These are phyloP conservation scores for Wallacemonas collosoma DNA, from an alignment of 208 protist species.

Conservation along the genomic window DNA sequence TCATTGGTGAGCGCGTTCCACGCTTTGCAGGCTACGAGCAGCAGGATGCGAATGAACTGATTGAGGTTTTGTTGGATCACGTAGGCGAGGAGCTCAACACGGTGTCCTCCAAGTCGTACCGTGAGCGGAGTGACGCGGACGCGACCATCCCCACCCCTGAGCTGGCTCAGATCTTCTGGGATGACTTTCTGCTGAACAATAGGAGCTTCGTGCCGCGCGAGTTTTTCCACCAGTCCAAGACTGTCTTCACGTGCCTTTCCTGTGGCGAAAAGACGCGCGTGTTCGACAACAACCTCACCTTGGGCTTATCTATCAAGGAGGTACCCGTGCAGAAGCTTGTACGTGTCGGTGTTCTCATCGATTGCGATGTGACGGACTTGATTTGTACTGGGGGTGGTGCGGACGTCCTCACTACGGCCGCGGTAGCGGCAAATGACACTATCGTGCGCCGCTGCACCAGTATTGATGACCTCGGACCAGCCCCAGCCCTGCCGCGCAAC, in stretches of 20 bases:
- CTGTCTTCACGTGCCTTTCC: conserved; percentile 60
- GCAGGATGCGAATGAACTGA: conserved; percentile 88
- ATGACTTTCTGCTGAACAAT: conserved; percentile 86
- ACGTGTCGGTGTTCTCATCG: conserved; percentile 38
- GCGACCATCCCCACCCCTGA: conserved; percentile 55
- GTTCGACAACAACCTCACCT: conserved; percentile 80
- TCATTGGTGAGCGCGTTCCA: conserved; percentile 44
- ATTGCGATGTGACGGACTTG: conserved; percentile 16
- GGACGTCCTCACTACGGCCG: background rate
- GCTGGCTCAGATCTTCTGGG: conserved; percentile 87
- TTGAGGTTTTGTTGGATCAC: conserved; percentile 89
- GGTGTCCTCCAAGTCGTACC: conserved; percentile 73
- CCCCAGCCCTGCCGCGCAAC: background rate
- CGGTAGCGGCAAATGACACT: background rate
- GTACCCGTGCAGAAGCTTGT: conserved; percentile 31
- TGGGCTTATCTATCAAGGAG: conserved; percentile 63
- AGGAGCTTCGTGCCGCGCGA: conserved; percentile 65
- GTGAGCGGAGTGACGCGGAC: conserved; percentile 80
- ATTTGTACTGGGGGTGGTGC: background rate
- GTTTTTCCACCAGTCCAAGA: conserved; percentile 86
- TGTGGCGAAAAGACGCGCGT: conserved; percentile 63
- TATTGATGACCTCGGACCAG: background rate
- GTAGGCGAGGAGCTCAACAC: conserved; percentile 93
- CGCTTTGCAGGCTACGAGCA: conserved; percentile 82
- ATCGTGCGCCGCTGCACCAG: too few species aligned